These are phyloP conservation scores for Phytophthora cactorum DNA, from an alignment of 352 stramenopile genomes.

Conservation along the genomic window DNA sequence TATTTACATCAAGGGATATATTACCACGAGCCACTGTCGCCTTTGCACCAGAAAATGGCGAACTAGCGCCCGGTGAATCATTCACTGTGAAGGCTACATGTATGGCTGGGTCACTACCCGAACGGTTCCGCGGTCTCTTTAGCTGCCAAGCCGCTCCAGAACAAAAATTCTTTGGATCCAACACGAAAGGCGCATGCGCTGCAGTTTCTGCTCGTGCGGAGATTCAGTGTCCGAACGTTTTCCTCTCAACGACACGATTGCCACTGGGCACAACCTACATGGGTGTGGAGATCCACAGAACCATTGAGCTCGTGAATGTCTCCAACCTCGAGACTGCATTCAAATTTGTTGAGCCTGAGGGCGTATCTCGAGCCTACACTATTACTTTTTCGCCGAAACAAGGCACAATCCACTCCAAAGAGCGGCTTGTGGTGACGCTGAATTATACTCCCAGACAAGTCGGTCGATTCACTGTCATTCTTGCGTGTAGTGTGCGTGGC, in stretches of 20 bases:
- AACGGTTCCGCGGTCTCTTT: slow-evolving; percentile 67
- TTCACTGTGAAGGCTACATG: slow-evolving; percentile 52
- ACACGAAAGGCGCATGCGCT: not conserved
- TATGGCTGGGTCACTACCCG: slow-evolving; percentile 55
- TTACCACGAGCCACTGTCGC: slow-evolving; percentile 50
- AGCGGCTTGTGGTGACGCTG: slow-evolving; percentile 53
- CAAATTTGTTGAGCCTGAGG: slow-evolving; percentile 77
- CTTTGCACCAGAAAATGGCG: slow-evolving; percentile 56
- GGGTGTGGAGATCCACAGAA: slow-evolving; percentile 53
- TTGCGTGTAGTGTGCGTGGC: slow-evolving; percentile 71
- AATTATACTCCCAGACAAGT: slow-evolving; percentile 67
- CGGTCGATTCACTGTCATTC: slow-evolving; percentile 53
- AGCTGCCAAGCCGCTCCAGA: slow-evolving; percentile 47
- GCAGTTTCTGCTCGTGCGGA: slow-evolving; percentile 68
- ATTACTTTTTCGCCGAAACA: slow-evolving; percentile 53
- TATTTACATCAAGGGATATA: slow-evolving; percentile 54
- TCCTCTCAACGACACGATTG: slow-evolving; percentile 58
- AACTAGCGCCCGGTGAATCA: slow-evolving; percentile 47
- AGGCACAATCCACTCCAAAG: slow-evolving; percentile 67
- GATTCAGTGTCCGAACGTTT: slow-evolving; percentile 82
- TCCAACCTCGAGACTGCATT: slow-evolving; percentile 81
- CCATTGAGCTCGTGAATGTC: slow-evolving; percentile 72
- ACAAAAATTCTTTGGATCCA: slow-evolving; percentile 25
- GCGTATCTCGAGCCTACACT: slow-evolving; percentile 49
- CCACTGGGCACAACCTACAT: slow-evolving; percentile 72